Percentiles rank a stretch among this genome's conserved stretches.
Evolutionary conservation across 129 eudicot species (phyloP).

Genomic region (Centella asiatica): DNA sequence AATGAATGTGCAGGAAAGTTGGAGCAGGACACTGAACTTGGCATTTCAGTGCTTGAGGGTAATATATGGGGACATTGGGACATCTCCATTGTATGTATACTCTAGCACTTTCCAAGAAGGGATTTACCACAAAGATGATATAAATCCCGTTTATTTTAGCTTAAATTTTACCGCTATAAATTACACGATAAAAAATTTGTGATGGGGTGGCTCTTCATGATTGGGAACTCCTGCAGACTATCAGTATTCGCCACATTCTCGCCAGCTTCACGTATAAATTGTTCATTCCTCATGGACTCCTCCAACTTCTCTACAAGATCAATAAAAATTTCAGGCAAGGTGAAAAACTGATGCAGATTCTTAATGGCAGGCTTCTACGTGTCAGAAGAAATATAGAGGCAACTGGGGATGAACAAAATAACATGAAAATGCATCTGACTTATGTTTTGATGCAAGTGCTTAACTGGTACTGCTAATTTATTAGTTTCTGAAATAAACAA

Average conservation of each 20-base stretch:
- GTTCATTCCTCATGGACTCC: slow-evolving; percentile 21
- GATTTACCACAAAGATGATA: slow-evolving; percentile 31
- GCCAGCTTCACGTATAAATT: too few relatives aligned
- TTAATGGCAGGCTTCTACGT: slow-evolving; percentile 27
- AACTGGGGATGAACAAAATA: not conserved
- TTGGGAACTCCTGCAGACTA: too few relatives aligned
- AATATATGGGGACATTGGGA: slow-evolving; percentile 59
- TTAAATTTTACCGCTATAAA: too few relatives aligned
- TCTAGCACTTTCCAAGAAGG: slow-evolving; percentile 41
- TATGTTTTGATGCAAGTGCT: not conserved
- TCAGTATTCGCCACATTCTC: too few relatives aligned
- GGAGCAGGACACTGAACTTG: slow-evolving; percentile 32
- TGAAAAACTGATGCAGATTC: slow-evolving; percentile 32
- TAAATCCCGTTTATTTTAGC: too few relatives aligned
- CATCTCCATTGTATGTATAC: slow-evolving; percentile 58
- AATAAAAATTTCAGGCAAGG: slow-evolving; percentile 41
- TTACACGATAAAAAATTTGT: too few relatives aligned
- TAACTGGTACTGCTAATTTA: too few relatives aligned
- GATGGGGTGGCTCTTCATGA: too few relatives aligned
- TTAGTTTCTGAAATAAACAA: too few relatives aligned
- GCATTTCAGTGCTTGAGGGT: slow-evolving; percentile 68
- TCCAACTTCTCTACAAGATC: slow-evolving; percentile 28
- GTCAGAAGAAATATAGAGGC: slow-evolving; percentile 39
- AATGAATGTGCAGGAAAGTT: slow-evolving; percentile 17
- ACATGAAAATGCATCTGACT: not conserved